phyloP scores from a whole-genome alignment of 177 flowering plant species.

The Vitis hybrid region DNA sequence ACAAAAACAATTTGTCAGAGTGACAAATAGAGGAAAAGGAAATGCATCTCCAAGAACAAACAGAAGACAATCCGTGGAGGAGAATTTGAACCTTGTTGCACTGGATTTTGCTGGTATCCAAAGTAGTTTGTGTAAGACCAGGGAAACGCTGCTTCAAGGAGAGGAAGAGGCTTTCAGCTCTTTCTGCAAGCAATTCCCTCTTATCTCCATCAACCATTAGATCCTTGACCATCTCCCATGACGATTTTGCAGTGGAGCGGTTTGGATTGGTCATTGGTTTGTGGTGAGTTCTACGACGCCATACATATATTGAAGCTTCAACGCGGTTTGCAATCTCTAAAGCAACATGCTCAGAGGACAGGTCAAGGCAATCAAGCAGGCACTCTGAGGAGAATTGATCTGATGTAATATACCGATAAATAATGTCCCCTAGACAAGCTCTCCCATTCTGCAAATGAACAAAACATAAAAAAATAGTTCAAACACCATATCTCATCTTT shows the following conservation, averaged over 20 bases:
- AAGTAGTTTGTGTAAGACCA: constrained; percentile 49
- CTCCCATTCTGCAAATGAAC: constrained; percentile 64
- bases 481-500: too few species aligned
- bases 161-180: constrained; percentile 55
- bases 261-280: constrained; percentile 31
- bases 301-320: constrained; percentile 69
- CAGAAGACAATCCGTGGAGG: background rate
- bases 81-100: constrained; percentile 54
- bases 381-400: constrained; percentile 80
- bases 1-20: background rate
- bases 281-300: constrained; percentile 53
- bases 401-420: constrained; percentile 71
- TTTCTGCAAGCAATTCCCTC: constrained; percentile 52
- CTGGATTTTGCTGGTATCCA: constrained; percentile 66
- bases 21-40: background rate
- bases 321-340: constrained; percentile 80
- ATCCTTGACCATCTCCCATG: constrained; percentile 66
- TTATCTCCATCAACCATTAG: constrained; percentile 63
- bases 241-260: constrained; percentile 47
- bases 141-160: constrained; percentile 67
- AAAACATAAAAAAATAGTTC: background rate
- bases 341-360: constrained; percentile 77
- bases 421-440: constrained; percentile 68
- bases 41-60: background rate
- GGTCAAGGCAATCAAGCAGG: constrained; percentile 79